Evolutionary conservation across 1,284 basidiomycete genomes (phyloP).

Genomic region (Rhodofomes roseus): DNA sequence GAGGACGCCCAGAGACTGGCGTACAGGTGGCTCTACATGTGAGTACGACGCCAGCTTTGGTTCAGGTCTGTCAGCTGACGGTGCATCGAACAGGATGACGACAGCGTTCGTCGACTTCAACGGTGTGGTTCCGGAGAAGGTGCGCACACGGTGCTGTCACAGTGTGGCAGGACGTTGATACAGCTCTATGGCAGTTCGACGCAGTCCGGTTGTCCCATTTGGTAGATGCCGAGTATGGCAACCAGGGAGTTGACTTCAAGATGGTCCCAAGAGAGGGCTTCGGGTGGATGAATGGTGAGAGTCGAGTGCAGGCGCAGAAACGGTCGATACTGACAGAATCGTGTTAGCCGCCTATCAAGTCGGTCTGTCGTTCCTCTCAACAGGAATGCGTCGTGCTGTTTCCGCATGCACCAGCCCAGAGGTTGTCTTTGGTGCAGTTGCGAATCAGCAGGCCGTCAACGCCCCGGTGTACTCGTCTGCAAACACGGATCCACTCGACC

Average conservation of each 20-base stretch:
- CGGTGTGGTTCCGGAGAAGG: slow-evolving; percentile 96
- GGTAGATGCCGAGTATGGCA: slow-evolving; percentile 98
- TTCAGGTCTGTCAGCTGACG: neutral
- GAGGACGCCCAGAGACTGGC: slow-evolving; percentile 92
- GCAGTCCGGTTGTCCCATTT: slow-evolving; percentile 93
- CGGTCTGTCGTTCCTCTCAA: slow-evolving; percentile 91
- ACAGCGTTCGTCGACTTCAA: slow-evolving; percentile 94
- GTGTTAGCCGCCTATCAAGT: slow-evolving; percentile 85
- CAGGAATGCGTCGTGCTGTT: slow-evolving; percentile 91
- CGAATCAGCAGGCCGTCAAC: slow-evolving; percentile 32
- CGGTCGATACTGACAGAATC: neutral
- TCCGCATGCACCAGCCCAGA: slow-evolving; percentile 91
- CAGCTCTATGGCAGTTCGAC: slow-evolving; percentile 63
- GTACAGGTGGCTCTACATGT: slow-evolving; percentile 98
- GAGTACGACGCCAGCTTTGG: slow-evolving; percentile 19
- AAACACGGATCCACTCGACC: slow-evolving; percentile 57
- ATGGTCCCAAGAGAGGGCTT: slow-evolving; percentile 96
- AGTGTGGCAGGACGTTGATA: neutral
- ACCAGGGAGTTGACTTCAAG: slow-evolving; percentile 97
- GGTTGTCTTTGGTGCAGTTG: slow-evolving; percentile 70
- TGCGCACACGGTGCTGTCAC: slow-evolving; percentile 23
- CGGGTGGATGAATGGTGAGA: slow-evolving; percentile 91
- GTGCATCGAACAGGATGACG: slow-evolving; percentile 64
- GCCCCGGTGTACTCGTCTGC: slow-evolving; percentile 34
- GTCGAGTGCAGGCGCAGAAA: neutral